Base-by-base conservation (phyloP, 768 basidiomycete species). In the Trametopsis cervina region DNA sequence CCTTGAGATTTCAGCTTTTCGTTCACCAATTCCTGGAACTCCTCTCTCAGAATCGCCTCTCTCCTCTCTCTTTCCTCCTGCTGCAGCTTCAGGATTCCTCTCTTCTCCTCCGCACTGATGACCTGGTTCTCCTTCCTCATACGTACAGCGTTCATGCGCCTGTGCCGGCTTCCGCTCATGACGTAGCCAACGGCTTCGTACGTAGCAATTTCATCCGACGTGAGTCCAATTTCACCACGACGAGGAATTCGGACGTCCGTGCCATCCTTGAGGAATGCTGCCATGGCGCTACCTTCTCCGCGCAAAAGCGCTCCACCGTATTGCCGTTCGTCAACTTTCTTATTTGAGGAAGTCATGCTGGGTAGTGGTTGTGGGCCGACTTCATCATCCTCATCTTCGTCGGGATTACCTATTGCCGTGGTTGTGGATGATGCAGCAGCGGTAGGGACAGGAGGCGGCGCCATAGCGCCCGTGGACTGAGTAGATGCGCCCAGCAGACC, bases 101-200 rank as follows among this genome's bases (percentile, higher is more conserved):
- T 71, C 75, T 98, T 98, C 76, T 99, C 96, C 68, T 98, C 96
- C 1, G 95, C 93, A 58, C 86, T 90, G 63, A 99, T 99, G 54
- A 98, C 94, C 69, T 99, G 96, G 70, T 99, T 97, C 73, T 99
- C 96, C 75, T 98, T 98, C 62, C 95, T 74, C 82, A 99, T 89
- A 51, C 96, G 88, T 38, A 99, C 95, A 0, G 96, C 95, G 57
- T 98, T 99, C 96, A 99, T 99, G 66, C 92, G 77, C 54, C 88
- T 78, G 66, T 99, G 93, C 53, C 95, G 72, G 59, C 82, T 88
- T 39, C 95, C 96, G 57, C 88, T 92, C 96, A 98, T 99, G 40
- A 99, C 96, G 65, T 96, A 99, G 15, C 96, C 96, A 6, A 86
- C 87, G 20, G 73, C 60, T 70, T 99, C 96, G 67, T 77, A 97